Base-by-base conservation (phyloP, 2,329 filamentous ascomycete species). In the Aspergillus sp. region DNA sequence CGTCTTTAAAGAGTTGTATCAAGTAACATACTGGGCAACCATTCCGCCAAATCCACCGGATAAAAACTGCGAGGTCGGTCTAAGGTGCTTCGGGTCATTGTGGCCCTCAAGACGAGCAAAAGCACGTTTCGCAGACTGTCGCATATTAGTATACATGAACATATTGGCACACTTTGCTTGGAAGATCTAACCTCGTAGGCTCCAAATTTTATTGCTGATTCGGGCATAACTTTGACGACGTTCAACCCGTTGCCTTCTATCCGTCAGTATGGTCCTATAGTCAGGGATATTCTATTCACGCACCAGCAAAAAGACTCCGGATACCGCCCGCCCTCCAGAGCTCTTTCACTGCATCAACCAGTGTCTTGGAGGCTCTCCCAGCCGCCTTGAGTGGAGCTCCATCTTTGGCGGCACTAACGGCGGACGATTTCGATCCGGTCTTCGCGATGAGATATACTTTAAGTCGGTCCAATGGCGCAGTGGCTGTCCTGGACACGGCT, bases 401-500 rank as follows among this genome's bases (percentile, higher is more conserved):
- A 57, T 86, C 82, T 71, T 89, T 92, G 3, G 86, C 85, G 13
- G 89, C 88, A 56, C 83, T 76, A 45, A 88, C 74, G 9, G 86
- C 85, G 66, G 81, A 78, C 64, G 84, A 70, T 57, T 81, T 82
- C 55, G 81, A 78, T 62, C 82, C 84, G 57, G 91, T 96, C 75
- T 96, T 93, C 53, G 96, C 93, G 68, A 99, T 95, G 53, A 99
- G 85, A 74, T 96, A 98, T 64, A 99, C 95, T 79, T 98, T 98
- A 58, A 99, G 82, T 67, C 95, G 91, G 79, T 99, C 95, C 76
- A 99, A 87, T 59, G 95, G 95, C 59, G 95, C 95, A 66, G 95
- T 99, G 62, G 91, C 89, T 71, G 95, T 98, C 72, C 95, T 89
- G 72, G 93, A 98, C 68, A 97, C 88, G 74, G 92, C 93, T 74